Evolutionary conservation across 192 early-diverging fungal species (phyloP).

Genomic region (Thamnidium elegans): DNA sequence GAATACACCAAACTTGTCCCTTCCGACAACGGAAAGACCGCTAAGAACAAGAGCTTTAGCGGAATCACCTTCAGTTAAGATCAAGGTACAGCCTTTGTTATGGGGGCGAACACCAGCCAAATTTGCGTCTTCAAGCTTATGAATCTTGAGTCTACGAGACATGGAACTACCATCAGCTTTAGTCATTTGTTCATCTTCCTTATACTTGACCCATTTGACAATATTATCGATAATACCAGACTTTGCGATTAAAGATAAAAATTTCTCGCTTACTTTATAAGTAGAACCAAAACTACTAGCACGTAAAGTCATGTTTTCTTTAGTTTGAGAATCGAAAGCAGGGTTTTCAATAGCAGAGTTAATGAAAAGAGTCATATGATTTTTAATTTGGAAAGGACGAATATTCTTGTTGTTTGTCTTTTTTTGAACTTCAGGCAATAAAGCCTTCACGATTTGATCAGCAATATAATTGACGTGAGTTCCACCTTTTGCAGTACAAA

Average conservation of each 20-base stretch:
- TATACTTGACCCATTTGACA: conserved; percentile 60
- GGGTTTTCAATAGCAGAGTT: conserved; percentile 94
- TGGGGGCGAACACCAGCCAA: conserved; percentile 71
- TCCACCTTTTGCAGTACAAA: conserved; percentile 93
- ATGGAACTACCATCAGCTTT: conserved; percentile 72
- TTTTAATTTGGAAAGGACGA: conserved; percentile 84
- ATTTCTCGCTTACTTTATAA: conserved; percentile 70
- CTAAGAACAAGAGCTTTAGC: conserved; percentile 87
- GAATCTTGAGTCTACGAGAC: conserved; percentile 60
- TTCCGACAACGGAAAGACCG: conserved; percentile 84
- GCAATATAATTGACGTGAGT: conserved; percentile 83
- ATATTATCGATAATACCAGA: conserved; percentile 84
- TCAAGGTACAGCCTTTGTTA: conserved; percentile 82
- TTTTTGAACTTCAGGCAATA: conserved; percentile 70
- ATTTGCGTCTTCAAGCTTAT: conserved; percentile 95
- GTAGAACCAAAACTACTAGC: conserved; percentile 76
- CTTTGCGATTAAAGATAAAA: conserved; percentile 78
- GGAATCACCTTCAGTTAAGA: conserved; percentile 97
- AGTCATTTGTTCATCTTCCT: conserved; percentile 71
- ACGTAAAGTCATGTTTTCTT: conserved; percentile 89
- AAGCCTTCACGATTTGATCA: conserved; percentile 71
- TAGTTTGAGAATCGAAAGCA: conserved; percentile 96
- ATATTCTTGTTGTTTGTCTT: conserved; percentile 68
- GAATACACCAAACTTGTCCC: conserved; percentile 92
- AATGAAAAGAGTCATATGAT: conserved; percentile 90